Evolutionary conservation across 202 grass and related monocot genomes (phyloP), one percentile per base, ranked within the genome.

Genomic region (Alloteropsis angusta): DNA sequence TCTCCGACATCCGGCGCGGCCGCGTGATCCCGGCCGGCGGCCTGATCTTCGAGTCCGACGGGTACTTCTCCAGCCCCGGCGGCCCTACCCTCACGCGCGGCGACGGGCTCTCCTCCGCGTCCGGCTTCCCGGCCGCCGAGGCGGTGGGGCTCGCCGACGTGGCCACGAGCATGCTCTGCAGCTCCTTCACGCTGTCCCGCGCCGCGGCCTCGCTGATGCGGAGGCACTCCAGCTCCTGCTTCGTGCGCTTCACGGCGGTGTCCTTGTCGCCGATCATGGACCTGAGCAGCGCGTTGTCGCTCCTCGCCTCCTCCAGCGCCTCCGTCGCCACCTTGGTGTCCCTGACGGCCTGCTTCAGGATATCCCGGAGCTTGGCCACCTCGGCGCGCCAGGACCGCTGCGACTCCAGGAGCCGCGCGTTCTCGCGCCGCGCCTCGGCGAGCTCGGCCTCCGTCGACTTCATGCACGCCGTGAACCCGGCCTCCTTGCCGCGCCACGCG

Each of bases 301-400:
- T 74, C 14, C 85, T 62, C 0, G 91, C 71, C 65, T 92, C 90
- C 82, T 94, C 91, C 65, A 93, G 53, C 13, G 88, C 90, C 85
- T 98, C 92, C 87, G 91, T 98, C 7, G 80, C 87, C 36, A 91
- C 77, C 0, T 87, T 92, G 32, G 83, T 75, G 74, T 98, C 95
- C 55, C 87, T 90, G 8, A 98, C 84, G 25, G 91, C 85, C 25
- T 98, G 95, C 83, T 86, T 98, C 63, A 98, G 80, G 81, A 98
- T 95, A 77, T 98, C 89, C 37, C 95, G 82, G 6, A 98, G 89
- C 65, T 94, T 94, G 34, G 89, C 83, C 34, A 93, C 78, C 87
- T 98, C 92, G 38, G 84, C 83, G 10, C 87, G 82, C 6, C 92
- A 82, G 12, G 87, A 80, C 23, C 81, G 89, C 72, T 95, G 91